Percentiles rank a stretch among this genome's conserved stretches.
Evolutionary conservation across 306 rosid species (phyloP).

Genomic region (Mucuna pruriens): DNA sequence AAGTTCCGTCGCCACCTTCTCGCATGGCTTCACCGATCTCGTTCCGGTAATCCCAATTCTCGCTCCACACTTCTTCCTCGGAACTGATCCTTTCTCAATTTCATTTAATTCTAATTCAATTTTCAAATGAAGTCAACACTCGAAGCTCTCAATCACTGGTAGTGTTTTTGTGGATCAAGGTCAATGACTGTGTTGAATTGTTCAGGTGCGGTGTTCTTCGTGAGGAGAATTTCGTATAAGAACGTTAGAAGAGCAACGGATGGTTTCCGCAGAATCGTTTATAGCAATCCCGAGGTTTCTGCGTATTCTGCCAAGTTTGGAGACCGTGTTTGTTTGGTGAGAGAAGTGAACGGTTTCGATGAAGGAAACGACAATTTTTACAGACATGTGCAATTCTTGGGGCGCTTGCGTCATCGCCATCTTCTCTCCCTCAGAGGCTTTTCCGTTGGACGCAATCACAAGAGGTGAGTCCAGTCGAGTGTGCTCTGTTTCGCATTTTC

Average conservation of each 20-base stretch:
- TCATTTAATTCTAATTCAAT: not conserved
- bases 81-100: not conserved
- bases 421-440: conserved; percentile 84
- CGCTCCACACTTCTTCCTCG: not conserved
- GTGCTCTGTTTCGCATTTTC: conserved; percentile 13
- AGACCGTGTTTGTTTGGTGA: conserved; percentile 69
- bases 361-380: conserved; percentile 58
- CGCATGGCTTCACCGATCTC: conserved; percentile 83
- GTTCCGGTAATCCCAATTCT: conserved; percentile 56
- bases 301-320: conserved; percentile 78
- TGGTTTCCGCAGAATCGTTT: conserved; percentile 67
- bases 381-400: conserved; percentile 77
- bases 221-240: conserved; percentile 68
- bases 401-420: conserved; percentile 93
- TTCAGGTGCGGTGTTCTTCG: conserved; percentile 63
- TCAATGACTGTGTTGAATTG: conserved; percentile 34
- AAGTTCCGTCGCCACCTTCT: conserved; percentile 75
- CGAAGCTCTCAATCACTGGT: too few relatives aligned
- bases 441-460: conserved; percentile 58
- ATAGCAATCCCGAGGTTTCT: conserved; percentile 59
- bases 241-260: conserved; percentile 79
- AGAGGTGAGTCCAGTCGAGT: conserved; percentile 54
- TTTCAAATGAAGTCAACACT: not conserved
- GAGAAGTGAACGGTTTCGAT: conserved; percentile 61
- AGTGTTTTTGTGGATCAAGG: not conserved